Evolutionary conservation across 306 rosid species (phyloP).

Genomic region (Trifolium pratense): DNA sequence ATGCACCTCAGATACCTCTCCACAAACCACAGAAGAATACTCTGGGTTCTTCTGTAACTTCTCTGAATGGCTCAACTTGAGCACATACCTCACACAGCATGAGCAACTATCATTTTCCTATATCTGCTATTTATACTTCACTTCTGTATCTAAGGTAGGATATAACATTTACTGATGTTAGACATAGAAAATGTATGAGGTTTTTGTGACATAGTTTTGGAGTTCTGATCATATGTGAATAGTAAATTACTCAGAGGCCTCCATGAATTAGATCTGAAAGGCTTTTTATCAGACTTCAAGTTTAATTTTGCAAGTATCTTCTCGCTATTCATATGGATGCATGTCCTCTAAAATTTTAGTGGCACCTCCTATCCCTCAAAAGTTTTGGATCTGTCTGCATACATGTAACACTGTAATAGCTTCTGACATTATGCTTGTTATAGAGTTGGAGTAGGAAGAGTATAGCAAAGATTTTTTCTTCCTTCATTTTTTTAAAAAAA

Average conservation of each 20-base stretch:
- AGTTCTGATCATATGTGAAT: slow-evolving; percentile 10
- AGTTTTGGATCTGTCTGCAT: slow-evolving; percentile 5
- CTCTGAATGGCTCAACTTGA: slow-evolving; percentile 2
- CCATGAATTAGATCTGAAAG: slow-evolving; percentile 19
- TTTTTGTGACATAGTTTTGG: neutral
- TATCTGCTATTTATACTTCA: slow-evolving; percentile 7
- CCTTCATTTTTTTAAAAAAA: neutral
- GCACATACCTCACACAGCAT: neutral
- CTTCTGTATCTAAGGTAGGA: slow-evolving; percentile 25
- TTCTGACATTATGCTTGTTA: slow-evolving; percentile 3
- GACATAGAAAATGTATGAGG: neutral
- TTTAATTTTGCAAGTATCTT: slow-evolving; percentile 4
- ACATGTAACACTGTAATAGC: neutral
- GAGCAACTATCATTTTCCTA: slow-evolving; percentile 8
- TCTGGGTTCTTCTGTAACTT: neutral
- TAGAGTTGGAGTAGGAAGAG: slow-evolving; percentile 28
- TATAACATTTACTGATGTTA: slow-evolving; percentile 4
- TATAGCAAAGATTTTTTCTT: neutral
- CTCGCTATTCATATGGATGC: neutral
- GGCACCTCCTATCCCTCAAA: slow-evolving; percentile 18
- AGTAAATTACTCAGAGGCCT: slow-evolving; percentile 8
- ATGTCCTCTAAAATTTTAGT: neutral
- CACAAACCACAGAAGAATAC: neutral
- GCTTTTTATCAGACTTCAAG: neutral
- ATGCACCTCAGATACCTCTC: slow-evolving; percentile 23